Percentiles rank a stretch among this genome's conserved stretches.
phyloP scores from a whole-genome alignment of 257 asterid species.

The Penstemon barbatus region DNA sequence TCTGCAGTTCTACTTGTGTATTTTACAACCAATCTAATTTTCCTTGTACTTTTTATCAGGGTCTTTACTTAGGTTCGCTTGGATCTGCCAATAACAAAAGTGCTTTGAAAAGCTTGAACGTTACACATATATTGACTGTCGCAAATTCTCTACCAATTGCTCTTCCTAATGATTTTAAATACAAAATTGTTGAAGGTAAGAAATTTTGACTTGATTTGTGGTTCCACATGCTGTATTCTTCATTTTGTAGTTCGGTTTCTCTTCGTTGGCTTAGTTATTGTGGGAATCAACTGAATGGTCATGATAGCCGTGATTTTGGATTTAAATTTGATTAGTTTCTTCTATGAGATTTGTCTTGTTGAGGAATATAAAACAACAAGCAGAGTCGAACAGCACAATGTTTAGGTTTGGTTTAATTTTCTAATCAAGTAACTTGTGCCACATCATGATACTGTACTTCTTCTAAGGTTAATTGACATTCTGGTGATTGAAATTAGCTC shows the following conservation, averaged over 20 bases:
- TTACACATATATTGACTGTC: constrained; percentile 72
- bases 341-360: no score
- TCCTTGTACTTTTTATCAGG: constrained; percentile 44
- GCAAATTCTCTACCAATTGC: constrained; percentile 50
- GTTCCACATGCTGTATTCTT: neutral
- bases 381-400: no score
- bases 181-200: constrained; percentile 62
- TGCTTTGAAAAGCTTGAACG: constrained; percentile 54
- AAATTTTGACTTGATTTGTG: constrained; percentile 8
- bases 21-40: neutral
- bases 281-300: constrained; percentile 24
- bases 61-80: constrained; percentile 78
- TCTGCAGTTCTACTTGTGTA: neutral
- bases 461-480: constrained; percentile 3
- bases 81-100: constrained; percentile 68
- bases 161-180: constrained; percentile 63
- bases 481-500: neutral
- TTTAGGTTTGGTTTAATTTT: constrained; percentile 7
- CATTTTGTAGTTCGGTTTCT: constrained; percentile 9
- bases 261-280: neutral
- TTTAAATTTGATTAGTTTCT: no score
- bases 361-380: no score
- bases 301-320: neutral
- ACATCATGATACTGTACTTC: no score
- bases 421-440: neutral